These are phyloP conservation scores for Triticum turgidum DNA, from an alignment of 176 grass and related monocot genomes.

Conservation along the genomic window DNA sequence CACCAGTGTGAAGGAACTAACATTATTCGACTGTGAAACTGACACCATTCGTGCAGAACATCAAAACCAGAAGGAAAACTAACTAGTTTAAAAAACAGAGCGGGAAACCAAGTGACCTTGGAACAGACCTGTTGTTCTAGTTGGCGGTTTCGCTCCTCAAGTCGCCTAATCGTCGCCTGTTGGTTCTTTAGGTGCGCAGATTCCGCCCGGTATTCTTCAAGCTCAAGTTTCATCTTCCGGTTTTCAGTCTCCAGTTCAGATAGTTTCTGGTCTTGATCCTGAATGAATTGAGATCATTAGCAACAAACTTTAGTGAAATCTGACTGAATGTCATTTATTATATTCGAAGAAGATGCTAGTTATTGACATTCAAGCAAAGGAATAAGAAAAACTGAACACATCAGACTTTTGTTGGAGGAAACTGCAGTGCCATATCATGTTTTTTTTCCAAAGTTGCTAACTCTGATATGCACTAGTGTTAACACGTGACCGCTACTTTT, in stretches of 20 bases:
- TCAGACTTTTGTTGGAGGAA: slow-evolving; percentile 11
- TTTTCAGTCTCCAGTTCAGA: slow-evolving; percentile 96
- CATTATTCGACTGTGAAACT: neutral
- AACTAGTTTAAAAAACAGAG: neutral
- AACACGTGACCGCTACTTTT: neutral
- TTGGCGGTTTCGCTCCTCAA: slow-evolving; percentile 96
- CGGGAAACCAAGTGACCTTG: neutral
- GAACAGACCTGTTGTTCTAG: slow-evolving; percentile 90
- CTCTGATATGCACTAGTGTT: neutral
- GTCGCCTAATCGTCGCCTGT: slow-evolving; percentile 95
- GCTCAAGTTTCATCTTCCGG: slow-evolving; percentile 98
- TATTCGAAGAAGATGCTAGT: slow-evolving; percentile 1
- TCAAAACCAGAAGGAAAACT: neutral
- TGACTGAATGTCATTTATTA: slow-evolving; percentile 5
- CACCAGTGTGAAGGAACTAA: neutral
- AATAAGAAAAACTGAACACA: slow-evolving; percentile 8
- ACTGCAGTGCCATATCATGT: neutral
- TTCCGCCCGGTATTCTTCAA: slow-evolving; percentile 95
- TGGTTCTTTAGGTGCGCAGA: slow-evolving; percentile 93
- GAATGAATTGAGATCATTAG: slow-evolving; percentile 26
- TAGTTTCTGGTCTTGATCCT: slow-evolving; percentile 99
- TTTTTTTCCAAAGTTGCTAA: neutral
- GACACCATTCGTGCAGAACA: neutral
- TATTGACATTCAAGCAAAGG: slow-evolving; percentile 6
- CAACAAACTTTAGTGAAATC: neutral